These are phyloP conservation scores for Lepiota venenata DNA, from an alignment of 768 basidiomycete species.

Conservation along the genomic window DNA sequence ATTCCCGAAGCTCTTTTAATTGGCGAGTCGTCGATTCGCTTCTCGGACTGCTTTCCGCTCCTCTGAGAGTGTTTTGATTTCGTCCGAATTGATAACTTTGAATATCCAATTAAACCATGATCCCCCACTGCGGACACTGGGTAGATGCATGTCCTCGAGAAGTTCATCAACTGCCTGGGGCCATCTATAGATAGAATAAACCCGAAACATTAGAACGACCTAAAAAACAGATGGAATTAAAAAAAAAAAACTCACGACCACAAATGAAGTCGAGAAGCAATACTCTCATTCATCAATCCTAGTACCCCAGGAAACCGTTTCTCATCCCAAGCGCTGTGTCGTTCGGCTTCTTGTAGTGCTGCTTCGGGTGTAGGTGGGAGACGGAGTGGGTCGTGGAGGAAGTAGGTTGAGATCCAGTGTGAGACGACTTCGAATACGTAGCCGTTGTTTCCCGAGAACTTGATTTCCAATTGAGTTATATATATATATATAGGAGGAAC, in stretches of 20 bases:
- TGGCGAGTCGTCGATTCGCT: too few species aligned
- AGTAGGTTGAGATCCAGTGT: slow-evolving; percentile 66
- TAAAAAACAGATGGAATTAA: too few species aligned
- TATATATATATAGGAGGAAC: background rate
- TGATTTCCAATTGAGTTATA: background rate
- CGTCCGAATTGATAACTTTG: slow-evolving; percentile 43
- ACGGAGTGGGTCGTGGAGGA: slow-evolving; percentile 48
- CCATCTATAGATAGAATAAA: slow-evolving; percentile 43
- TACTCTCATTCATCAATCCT: slow-evolving; percentile 50
- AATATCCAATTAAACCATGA: slow-evolving; percentile 69
- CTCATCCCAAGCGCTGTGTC: slow-evolving; percentile 49
- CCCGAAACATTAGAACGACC: background rate
- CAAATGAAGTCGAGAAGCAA: slow-evolving; percentile 45
- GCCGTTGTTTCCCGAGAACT: slow-evolving; percentile 58
- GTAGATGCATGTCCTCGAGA: slow-evolving; percentile 58
- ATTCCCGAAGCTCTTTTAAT: too few species aligned
- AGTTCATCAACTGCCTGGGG: slow-evolving; percentile 57
- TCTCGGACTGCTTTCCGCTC: slow-evolving; percentile 39
- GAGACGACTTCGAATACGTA: slow-evolving; percentile 51
- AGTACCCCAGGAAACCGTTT: slow-evolving; percentile 51
- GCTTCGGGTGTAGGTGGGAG: slow-evolving; percentile 45
- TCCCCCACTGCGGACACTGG: slow-evolving; percentile 50
- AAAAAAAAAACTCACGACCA: slow-evolving; percentile 44
- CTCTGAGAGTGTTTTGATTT: slow-evolving; percentile 42
- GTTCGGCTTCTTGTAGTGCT: slow-evolving; percentile 40